Percentiles rank a stretch among this genome's conserved stretches.
These are phyloP conservation scores for Cardamine occulta DNA, from an alignment of 345 rosid species.

Conservation along the genomic window DNA sequence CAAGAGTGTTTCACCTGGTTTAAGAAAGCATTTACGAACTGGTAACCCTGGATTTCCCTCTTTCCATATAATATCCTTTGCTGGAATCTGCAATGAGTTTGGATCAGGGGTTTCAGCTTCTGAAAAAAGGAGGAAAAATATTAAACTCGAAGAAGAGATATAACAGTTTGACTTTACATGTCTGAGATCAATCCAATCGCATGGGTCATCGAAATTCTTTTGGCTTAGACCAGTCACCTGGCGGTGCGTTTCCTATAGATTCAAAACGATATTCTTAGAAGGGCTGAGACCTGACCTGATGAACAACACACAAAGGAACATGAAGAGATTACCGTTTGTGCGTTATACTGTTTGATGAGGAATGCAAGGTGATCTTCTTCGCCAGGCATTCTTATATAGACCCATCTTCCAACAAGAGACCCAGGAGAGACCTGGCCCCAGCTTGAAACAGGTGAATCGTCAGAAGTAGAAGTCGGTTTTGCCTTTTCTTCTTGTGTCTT, in stretches of 20 bases:
- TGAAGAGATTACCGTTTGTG: constrained; percentile 31
- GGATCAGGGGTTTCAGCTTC: constrained; percentile 31
- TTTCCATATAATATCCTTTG: constrained; percentile 65
- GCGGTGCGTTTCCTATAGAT: constrained; percentile 37
- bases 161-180: constrained; percentile 31
- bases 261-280: constrained; percentile 18
- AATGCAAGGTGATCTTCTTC: not conserved
- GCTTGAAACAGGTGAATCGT: constrained; percentile 4
- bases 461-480: constrained; percentile 7
- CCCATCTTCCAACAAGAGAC: constrained; percentile 22
- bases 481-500: not conserved
- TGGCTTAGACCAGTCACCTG: not conserved
- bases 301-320: constrained; percentile 23
- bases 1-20: constrained; percentile 39
- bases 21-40: not conserved
- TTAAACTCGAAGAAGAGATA: constrained; percentile 6
- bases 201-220: constrained; percentile 8
- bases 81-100: constrained; percentile 56
- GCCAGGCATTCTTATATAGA: constrained; percentile 7
- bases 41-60: constrained; percentile 52
- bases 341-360: constrained; percentile 18
- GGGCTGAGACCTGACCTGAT: constrained; percentile 25
- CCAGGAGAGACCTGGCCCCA: constrained; percentile 38
- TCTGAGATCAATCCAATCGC: constrained; percentile 41
- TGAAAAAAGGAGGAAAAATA: not conserved